Evolutionary conservation across 2,329 filamentous ascomycete species (phyloP), one percentile per base, ranked within the genome.

Genomic region (Aspergillus niger): DNA sequence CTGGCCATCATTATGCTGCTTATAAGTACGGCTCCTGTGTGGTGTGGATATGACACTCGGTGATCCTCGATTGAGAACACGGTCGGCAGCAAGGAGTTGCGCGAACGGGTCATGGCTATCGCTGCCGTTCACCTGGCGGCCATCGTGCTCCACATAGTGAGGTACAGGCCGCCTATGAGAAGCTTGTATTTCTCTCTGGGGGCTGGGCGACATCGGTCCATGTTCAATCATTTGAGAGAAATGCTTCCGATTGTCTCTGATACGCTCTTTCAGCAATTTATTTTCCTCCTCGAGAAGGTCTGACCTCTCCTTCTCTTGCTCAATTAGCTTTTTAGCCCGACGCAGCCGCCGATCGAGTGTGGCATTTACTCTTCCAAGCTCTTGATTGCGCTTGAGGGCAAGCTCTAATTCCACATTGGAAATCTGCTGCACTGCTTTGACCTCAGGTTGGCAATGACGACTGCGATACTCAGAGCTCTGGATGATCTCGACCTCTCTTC

Each of bases 241-340:
- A 71, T 96, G 92, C 72, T 96, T 91, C 63, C 94, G 84, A 72
- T 97, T 97, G 74, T 96, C 91, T 44, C 90, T 87, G 65, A 98
- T 96, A 20, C 94, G 89, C 63, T 88, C 91, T 60, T 93, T 86
- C 54, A 97, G 82, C 73, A 91, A 84, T 41, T 87, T 83, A 58
- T 92, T 90, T 71, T 95, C 90, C 69, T 96, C 91, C 2, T 81
- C 76, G n/a, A 96, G 79, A 55, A 82, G 81, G 6, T 86, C 82
- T 17, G 90, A 85, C 69, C 92, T 88, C 64, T 91, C 89, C 61
- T 91, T 89, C 68, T 92, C 89, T 65, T 90, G 85, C 69, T 91
- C 86, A 56, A 96, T 91, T 24, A 93, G 77, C 69, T 87, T 90
- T 76, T 92, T 93, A 7, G 92, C 91, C 55, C 87, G 85, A 67